A percentile compares a stretch with the other conserved stretches of the same genome.
These are phyloP conservation scores for Mediolabrus comicus DNA, from an alignment of 108 stramenopile genomes.

Conservation along the genomic window DNA sequence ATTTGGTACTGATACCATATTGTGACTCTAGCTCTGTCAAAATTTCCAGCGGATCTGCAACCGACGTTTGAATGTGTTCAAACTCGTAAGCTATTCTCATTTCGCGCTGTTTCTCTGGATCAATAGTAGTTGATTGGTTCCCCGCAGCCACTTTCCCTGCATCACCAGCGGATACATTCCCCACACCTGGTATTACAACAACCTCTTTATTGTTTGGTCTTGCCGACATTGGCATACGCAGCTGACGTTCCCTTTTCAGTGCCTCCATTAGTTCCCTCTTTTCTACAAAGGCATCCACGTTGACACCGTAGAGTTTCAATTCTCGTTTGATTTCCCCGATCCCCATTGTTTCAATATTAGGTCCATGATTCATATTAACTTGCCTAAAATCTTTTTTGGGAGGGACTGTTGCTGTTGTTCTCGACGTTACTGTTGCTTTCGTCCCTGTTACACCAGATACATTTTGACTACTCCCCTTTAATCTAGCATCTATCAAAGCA, in stretches of 20 bases:
- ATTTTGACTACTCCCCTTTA: constrained; percentile 5
- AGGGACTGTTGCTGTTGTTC: neutral
- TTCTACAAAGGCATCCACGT: constrained; percentile 9
- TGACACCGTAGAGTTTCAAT: constrained; percentile 25
- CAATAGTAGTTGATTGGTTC: neutral
- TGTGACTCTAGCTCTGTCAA: constrained; percentile 26
- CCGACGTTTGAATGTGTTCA: constrained; percentile 30
- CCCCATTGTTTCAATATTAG: constrained; percentile 29
- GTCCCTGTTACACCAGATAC: neutral
- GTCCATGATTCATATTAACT: constrained; percentile 15
- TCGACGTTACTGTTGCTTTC: neutral
- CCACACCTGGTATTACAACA: constrained; percentile 7
- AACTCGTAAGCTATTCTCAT: constrained; percentile 44
- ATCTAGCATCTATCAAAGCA: constrained; percentile 25
- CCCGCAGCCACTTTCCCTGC: neutral
- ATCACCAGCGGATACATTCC: neutral
- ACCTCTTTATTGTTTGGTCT: neutral
- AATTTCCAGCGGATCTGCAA: constrained; percentile 12
- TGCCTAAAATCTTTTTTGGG: neutral
- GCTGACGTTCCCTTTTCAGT: constrained; percentile 11
- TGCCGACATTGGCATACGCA: constrained; percentile 7
- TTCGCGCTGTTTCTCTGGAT: constrained; percentile 22
- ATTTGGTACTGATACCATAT: constrained; percentile 30
- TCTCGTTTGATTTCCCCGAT: constrained; percentile 34
- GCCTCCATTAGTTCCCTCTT: constrained; percentile 12